Base-by-base conservation (phyloP, 805 yeast genomes). In the Teunomyces barrocoloradensis region DNA sequence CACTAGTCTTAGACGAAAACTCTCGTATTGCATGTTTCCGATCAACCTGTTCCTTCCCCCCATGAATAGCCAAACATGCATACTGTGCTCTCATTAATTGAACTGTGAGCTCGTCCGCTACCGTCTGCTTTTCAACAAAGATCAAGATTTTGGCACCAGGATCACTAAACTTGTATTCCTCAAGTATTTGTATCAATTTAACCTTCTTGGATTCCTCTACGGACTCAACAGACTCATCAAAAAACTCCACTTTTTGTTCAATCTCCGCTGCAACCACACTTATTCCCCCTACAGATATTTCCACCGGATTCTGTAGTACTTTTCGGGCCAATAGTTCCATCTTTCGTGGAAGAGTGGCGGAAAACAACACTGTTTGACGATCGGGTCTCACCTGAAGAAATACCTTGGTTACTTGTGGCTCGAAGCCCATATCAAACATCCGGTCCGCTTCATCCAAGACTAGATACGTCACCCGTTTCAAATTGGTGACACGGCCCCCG, bases 341-440 rank as follows among this genome's bases (percentile, higher is more conserved):
- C 50, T 84, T 84, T 5, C 78, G 70, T 0, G 97, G 96, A 56
- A 94, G 90, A 0, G 99, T 94, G 0, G 99, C 99, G 9, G 97
- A 89, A 61, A 92, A 94, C 21, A 94, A 67, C 3, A 91, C 92
- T 13, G 94, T 87, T 59, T 92, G 98, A 42, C 86, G 74, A 60
- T 91, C 97, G 0, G 94, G 94, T 42, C 97, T 74, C 2, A 89
- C 75, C 32, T 86, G 85, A 12, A 79, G 74, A 60, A 90, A 74
- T 18, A 94, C 85, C 57, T 89, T 88, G 55, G 79, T 82, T 3
- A 94, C 89, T 61, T 94, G 99, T 0, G 99, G 98, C 57, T 89
- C 98, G 67, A 94, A 94, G 1, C 99, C 99, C 78, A 94, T 73
- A 64, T 94, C 99, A 69, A 92, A 92, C 87, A 94, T 84, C 53